A percentile compares a stretch with the other conserved stretches of the same genome.
phyloP scores from a whole-genome alignment of 1,284 basidiomycete genomes.

The Ceratobasidium sp. region DNA sequence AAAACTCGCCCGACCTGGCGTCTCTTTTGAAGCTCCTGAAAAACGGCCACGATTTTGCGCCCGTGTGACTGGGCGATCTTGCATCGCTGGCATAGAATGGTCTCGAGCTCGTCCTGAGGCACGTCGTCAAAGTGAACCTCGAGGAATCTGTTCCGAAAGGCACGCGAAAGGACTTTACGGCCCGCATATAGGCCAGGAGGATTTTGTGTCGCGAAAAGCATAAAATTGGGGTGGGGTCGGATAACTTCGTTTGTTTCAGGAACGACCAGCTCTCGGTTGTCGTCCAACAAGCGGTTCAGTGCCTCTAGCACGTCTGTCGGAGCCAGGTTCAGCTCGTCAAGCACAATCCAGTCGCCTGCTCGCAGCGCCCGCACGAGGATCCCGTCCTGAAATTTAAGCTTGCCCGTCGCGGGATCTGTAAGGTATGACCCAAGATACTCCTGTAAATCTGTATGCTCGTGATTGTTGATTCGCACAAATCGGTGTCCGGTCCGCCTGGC shows the following conservation, averaged over 20 bases:
- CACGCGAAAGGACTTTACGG: conserved; percentile 93
- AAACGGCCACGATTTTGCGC: conserved; percentile 90
- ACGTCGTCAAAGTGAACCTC: conserved; percentile 99
- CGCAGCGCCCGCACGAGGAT: conserved; percentile 92
- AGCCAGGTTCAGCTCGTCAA: conserved; percentile 97
- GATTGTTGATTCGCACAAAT: conserved; percentile 99
- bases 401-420: conserved; percentile 91
- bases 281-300: conserved; percentile 94
- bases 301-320: conserved; percentile 99
- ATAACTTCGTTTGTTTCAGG: conserved; percentile 97
- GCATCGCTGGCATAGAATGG: conserved; percentile 89
- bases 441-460: conserved; percentile 99
- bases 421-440: conserved; percentile 98
- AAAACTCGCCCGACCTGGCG: conserved; percentile 93
- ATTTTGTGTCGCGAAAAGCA: conserved; percentile 99
- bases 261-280: conserved; percentile 96
- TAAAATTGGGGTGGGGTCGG: conserved; percentile 93
- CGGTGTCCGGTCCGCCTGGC: conserved; percentile 93
- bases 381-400: conserved; percentile 94
- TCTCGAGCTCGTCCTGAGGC: conserved; percentile 92
- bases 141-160: conserved; percentile 98
- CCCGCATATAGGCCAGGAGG: conserved; percentile 98
- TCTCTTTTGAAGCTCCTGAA: conserved; percentile 92
- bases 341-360: conserved; percentile 96
- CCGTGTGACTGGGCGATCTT: conserved; percentile 93